These are phyloP conservation scores for Daldinia grandis DNA, from an alignment of 495 filamentous ascomycete genomes.

Conservation along the genomic window DNA sequence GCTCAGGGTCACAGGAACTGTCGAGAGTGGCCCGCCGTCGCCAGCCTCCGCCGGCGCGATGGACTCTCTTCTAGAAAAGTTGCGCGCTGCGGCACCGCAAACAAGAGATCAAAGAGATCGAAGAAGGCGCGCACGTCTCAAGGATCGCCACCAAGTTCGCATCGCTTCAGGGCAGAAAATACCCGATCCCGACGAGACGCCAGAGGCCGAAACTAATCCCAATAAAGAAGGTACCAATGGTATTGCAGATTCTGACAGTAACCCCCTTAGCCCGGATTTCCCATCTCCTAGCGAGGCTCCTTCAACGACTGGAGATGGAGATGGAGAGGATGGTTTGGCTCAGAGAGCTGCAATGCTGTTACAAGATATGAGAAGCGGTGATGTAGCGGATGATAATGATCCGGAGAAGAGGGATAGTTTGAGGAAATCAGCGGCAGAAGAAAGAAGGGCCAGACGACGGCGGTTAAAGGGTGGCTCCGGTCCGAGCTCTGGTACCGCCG, in stretches of 20 bases:
- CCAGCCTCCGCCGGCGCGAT: conserved; percentile 90
- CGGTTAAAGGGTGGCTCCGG: conserved; percentile 41
- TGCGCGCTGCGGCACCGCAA: conserved; percentile 92
- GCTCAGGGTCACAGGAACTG: conserved; percentile 66
- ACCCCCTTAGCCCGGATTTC: conserved; percentile 48
- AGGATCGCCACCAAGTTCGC: conserved; percentile 92
- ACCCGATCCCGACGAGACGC: conserved; percentile 69
- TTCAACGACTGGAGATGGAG: conserved; percentile 54
- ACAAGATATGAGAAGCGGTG: conserved; percentile 75
- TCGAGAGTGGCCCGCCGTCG: conserved; percentile 61
- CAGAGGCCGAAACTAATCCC: conserved; percentile 54
- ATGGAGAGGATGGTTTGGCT: conserved; percentile 77
- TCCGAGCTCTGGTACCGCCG: conserved; percentile 18
- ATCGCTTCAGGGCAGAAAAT: conserved; percentile 87
- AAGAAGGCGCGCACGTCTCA: conserved; percentile 83
- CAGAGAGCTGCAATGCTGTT: conserved; percentile 84
- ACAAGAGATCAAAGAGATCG: conserved; percentile 86
- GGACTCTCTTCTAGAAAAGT: conserved; percentile 95
- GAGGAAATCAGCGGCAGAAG: conserved; percentile 57
- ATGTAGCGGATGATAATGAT: conserved; percentile 64
- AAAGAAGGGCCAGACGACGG: conserved; percentile 45
- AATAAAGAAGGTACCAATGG: conserved; percentile 28
- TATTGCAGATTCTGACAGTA: conserved; percentile 47
- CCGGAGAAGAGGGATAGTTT: conserved; percentile 66
- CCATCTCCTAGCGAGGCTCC: conserved; percentile 53